Base-by-base conservation (phyloP, 495 filamentous ascomycete species). In the Glonium stellatum region DNA sequence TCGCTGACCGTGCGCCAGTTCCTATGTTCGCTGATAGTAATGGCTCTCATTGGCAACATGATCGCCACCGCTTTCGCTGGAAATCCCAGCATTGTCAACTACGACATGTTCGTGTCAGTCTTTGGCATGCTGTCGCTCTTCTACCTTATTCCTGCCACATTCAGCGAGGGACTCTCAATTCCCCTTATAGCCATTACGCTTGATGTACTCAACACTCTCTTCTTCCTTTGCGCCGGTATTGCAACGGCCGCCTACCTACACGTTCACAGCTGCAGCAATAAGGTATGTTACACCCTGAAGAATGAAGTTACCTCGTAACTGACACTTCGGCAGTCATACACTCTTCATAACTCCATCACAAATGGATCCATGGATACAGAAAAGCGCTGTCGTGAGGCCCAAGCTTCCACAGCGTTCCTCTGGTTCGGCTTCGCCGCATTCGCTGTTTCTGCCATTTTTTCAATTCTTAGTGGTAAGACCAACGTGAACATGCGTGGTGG, bases 351-450 rank as follows among this genome's bases (percentile, higher is more conserved):
- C 72, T 67, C 72, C 50, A 78, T 87, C 66, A 84, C 80, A 60
- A 80, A 83, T 63, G 83, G 84, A 66, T 78, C 83, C 0, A 13
- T 57, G 60, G 70, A 85, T 68, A 72, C 64, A 23, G 25, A 58
- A 11, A 83, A 84, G 72, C 79, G 84, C 64, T 89, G 86, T 72
- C 83, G 76, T 42, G 85, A 89, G 69, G 81, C 84, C 9, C 84
- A 89, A 73, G 86, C 86, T 5, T 74, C 79, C 4, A 77, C 72
- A 36, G 85, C 86, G 0, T 89, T 89, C 78, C 77, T 88, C 60
- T 89, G 83, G 83, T 87, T 89, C 72, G 81, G 76, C 55, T 88
- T 85, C 76, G 80, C 77, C 19, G 69, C 82, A 0, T 89, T 78
- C 68, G 73, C 76, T 57, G 80, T 71, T 18, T 82, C 82, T 1